Base-by-base conservation (phyloP, 345 rosid species). In the Nephelium lappaceum region DNA sequence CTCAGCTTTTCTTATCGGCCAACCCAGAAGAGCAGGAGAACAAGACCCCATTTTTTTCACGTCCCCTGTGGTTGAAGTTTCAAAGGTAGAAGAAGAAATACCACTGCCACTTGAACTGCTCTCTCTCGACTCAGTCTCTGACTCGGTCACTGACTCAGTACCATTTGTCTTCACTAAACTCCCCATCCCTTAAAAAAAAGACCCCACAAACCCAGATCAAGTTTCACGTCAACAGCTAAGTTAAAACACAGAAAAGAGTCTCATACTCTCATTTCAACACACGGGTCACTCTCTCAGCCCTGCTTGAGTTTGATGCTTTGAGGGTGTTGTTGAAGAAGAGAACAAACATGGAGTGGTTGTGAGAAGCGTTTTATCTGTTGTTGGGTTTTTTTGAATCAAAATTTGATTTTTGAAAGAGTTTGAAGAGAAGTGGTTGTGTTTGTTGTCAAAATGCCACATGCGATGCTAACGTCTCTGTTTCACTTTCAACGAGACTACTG, bases 1-100 rank as follows among this genome's bases (percentile, higher is more conserved):
- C 3, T 86, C 89, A 42, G 98, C 90, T 84, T 89, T 91, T 85
- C 88, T 88, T 39, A 94, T 93, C 12, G 99, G 99, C 99, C 98
- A 94, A 71, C 99, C 99, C 75, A 96, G 78, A 73, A 89, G 90
- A 75, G 93, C 76, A 1, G 87, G 86, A 6, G 96, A 83, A 72
- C 82, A 79, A 73, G 90, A 81, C 38, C 76, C 83, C 11, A 18
- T 61, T 5, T 73, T 84, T 73, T 85, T 86, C 77, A 73, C 78
- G 65, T 74, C 85, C 65, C 85, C 88, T 0, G 51, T 45, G 0
- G 78, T 79, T 0, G 87, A 80, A 49, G 77, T 79, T 79, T 72
- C 89, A 53, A 81, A 84, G 80, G 88, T 86, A 11, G 89, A 80
- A 60, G 25, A 60, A n/a, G 27, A 57, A 57, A 1, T 60, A 60